Conservation (phyloP, 441 rosid species). For the Flueggea neowawraea region DNA sequence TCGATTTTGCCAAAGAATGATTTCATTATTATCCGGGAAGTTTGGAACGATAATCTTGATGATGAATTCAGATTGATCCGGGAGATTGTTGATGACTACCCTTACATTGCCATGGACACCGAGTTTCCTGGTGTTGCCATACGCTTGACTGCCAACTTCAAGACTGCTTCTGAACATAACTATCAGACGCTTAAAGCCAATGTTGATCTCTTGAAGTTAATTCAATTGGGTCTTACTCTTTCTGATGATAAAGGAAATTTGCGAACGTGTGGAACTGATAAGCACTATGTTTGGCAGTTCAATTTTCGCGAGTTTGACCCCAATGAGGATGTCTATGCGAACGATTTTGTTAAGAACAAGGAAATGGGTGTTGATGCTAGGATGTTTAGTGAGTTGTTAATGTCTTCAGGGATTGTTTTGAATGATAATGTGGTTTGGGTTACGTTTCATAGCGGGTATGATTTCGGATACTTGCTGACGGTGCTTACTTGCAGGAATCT, state of each 20-base stretch:
- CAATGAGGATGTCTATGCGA: constrained; percentile 51
- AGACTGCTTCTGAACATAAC: constrained; percentile 44
- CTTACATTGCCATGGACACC: constrained; percentile 77
- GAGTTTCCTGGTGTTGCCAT: constrained; percentile 76
- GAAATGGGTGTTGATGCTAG: constrained; percentile 52
- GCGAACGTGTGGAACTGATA: constrained; percentile 62
- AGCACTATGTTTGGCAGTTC: constrained; percentile 69
- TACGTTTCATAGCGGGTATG: constrained; percentile 80
- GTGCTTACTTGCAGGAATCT: constrained; percentile 51
- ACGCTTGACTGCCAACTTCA: constrained; percentile 43
- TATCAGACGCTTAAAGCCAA: constrained; percentile 59
- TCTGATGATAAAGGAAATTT: constrained; percentile 68
- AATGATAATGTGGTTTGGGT: constrained; percentile 64
- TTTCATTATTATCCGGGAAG: too few relatives aligned
- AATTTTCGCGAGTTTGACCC: constrained; percentile 65
- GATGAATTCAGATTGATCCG: constrained; percentile 55
- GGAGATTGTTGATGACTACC: constrained; percentile 44
- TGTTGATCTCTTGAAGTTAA: constrained; percentile 68
- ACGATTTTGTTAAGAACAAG: constrained; percentile 51
- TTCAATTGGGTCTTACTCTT: constrained; percentile 78
- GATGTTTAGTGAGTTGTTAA: constrained; percentile 56
- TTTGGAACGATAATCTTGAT: too few relatives aligned
- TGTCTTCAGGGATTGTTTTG: constrained; percentile 68
- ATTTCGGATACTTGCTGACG: constrained; percentile 78
- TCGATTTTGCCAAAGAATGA: too few relatives aligned